Conservation (phyloP, 768 basidiomycete genomes). For the Fomitopsis pulvina region DNA sequence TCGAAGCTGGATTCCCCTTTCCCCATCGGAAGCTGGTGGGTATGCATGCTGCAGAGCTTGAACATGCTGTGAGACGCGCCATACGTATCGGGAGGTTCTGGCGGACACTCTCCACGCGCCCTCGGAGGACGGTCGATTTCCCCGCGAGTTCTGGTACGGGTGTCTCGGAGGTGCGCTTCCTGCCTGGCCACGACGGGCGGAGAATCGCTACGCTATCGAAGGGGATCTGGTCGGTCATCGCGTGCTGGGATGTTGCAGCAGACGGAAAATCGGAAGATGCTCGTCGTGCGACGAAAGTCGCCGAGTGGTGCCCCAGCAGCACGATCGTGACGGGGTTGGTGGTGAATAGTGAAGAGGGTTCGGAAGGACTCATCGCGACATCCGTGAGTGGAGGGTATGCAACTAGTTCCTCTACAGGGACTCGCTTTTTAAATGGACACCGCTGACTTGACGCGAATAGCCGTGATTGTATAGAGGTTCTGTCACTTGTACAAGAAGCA, state of each 20-base stretch:
- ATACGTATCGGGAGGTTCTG: conserved; percentile 45
- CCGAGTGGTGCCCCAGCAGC: conserved; percentile 44
- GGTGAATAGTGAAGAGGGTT: conserved; percentile 39
- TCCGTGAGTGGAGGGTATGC: conserved; percentile 26
- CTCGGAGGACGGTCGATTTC: conserved; percentile 7
- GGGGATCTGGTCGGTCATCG: conserved; percentile 54
- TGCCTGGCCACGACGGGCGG: conserved; percentile 36
- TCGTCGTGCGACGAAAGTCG: conserved; percentile 12
- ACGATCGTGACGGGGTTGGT: conserved; percentile 46
- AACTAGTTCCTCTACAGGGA: too few relatives aligned
- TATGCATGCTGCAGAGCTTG: conserved; percentile 38
- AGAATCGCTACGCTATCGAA: conserved; percentile 50
- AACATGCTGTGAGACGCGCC: conserved; percentile 36
- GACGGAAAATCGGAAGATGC: conserved; percentile 10
- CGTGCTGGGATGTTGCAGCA: conserved; percentile 42
- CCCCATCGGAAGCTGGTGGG: conserved; percentile 29
- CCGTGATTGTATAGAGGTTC: conserved; percentile 25
- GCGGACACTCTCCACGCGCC: conserved; percentile 22
- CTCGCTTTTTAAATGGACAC: neutral
- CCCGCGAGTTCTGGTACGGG: conserved; percentile 30
- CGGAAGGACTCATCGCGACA: conserved; percentile 44
- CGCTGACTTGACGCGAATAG: conserved; percentile 1
- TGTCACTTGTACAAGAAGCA: conserved; percentile 19
- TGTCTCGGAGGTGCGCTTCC: conserved; percentile 47
- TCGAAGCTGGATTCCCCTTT: conserved; percentile 45